Evolutionary conservation across 1,284 basidiomycete genomes (phyloP).

Genomic region (Cryptococcus sp.): DNA sequence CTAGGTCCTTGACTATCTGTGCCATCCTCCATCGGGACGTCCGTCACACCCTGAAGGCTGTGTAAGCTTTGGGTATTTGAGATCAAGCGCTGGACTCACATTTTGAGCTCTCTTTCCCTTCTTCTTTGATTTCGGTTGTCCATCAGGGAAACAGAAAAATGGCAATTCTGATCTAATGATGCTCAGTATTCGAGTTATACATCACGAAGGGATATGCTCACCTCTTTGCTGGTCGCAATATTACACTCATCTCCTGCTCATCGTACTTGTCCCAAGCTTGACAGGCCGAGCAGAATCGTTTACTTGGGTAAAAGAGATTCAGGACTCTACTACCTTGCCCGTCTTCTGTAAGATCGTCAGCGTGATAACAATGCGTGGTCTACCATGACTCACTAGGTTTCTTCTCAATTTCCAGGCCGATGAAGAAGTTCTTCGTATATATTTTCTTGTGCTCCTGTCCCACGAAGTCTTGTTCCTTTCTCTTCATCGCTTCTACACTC

Average conservation of each 20-base stretch:
- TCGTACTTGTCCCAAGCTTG: slow-evolving; percentile 97
- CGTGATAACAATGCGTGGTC: slow-evolving; percentile 11
- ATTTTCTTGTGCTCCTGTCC: slow-evolving; percentile 74
- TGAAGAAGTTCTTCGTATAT: slow-evolving; percentile 92
- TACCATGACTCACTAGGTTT: slow-evolving; percentile 64
- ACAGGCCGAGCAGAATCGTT: slow-evolving; percentile 90
- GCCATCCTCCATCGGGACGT: slow-evolving; percentile 28
- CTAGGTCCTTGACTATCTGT: slow-evolving; percentile 34
- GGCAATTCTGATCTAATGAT: slow-evolving; percentile 34
- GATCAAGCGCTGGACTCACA: slow-evolving; percentile 13
- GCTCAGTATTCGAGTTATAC: background rate
- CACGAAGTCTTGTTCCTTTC: slow-evolving; percentile 75
- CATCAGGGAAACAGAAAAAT: slow-evolving; percentile 42
- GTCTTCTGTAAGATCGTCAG: slow-evolving; percentile 28
- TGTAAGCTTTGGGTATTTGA: too few species aligned
- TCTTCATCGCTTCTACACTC: slow-evolving; percentile 63
- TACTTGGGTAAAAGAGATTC: slow-evolving; percentile 95
- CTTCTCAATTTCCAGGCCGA: slow-evolving; percentile 88
- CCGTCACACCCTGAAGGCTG: background rate
- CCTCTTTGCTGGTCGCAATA: slow-evolving; percentile 91
- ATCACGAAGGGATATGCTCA: slow-evolving; percentile 44
- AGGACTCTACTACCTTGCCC: slow-evolving; percentile 58
- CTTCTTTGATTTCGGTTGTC: slow-evolving; percentile 38
- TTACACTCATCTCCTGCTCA: slow-evolving; percentile 86
- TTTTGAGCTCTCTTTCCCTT: slow-evolving; percentile 40